Percentiles rank a stretch among this genome's conserved stretches.
Conservation (phyloP, 179 eudicot species). For the Beta macrorhiza region DNA sequence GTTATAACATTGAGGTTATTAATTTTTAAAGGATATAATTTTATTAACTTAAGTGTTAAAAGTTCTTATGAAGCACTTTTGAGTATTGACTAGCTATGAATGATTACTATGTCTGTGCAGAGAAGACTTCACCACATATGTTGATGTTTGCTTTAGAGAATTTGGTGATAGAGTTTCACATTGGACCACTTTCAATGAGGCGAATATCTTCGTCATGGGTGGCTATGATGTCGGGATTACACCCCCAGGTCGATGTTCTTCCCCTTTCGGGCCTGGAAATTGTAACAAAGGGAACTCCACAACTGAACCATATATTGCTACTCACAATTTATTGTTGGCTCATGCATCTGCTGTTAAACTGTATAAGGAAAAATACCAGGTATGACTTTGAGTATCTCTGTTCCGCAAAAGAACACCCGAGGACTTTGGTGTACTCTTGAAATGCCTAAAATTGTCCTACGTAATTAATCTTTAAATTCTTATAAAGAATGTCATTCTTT, state of each 20-base stretch:
- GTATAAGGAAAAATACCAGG: constrained; percentile 7
- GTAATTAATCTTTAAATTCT: no score
- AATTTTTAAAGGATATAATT: no score
- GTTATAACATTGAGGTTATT: no score
- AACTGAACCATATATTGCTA: constrained; percentile 10
- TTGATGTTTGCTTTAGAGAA: constrained; percentile 15
- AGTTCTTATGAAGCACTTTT: no score
- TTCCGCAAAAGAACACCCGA: no score
- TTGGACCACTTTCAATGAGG: constrained; percentile 9
- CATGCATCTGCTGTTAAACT: background rate
- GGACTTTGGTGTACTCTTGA: no score
- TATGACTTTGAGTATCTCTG: background rate
- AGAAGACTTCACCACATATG: constrained; percentile 7
- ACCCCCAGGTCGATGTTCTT: constrained; percentile 11
- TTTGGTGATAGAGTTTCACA: constrained; percentile 9
- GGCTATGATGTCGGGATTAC: background rate
- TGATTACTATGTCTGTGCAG: background rate
- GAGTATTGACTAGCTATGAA: no score
- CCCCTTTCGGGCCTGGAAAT: background rate
- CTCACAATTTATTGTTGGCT: constrained; percentile 9
- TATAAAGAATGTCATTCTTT: no score
- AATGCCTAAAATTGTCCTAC: no score
- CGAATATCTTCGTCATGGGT: constrained; percentile 1
- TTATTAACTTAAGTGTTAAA: no score
- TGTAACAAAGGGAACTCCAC: constrained; percentile 10